A percentile compares a stretch with the other conserved stretches of the same genome.
These are phyloP conservation scores for Epichloe uncinata DNA, from an alignment of 2,329 filamentous ascomycete species.

Conservation along the genomic window DNA sequence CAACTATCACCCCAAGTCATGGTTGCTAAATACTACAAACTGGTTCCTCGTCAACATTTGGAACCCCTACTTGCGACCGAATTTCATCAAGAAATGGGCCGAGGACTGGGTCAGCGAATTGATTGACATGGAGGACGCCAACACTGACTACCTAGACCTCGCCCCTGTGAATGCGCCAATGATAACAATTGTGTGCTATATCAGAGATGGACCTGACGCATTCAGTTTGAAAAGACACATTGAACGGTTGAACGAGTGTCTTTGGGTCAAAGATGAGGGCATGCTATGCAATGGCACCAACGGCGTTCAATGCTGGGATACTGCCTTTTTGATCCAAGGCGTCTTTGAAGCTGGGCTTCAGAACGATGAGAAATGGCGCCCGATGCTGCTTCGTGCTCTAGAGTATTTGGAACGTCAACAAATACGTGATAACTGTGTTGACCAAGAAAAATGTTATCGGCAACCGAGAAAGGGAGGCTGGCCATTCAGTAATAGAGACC, in stretches of 20 bases:
- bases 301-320: slow-evolving; percentile 97
- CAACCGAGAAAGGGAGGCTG: slow-evolving; percentile 87
- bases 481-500: slow-evolving; percentile 85
- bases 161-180: slow-evolving; percentile 84
- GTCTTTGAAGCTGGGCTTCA: slow-evolving; percentile 67
- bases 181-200: slow-evolving; percentile 79
- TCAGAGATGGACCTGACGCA: slow-evolving; percentile 67
- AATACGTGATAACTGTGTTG: slow-evolving; percentile 67
- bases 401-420: slow-evolving; percentile 84
- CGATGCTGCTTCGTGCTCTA: slow-evolving; percentile 73
- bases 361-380: slow-evolving; percentile 61
- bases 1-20: slow-evolving; percentile 88
- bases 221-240: slow-evolving; percentile 61
- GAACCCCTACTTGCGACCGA: slow-evolving; percentile 60
- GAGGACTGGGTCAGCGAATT: slow-evolving; percentile 74
- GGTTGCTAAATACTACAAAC: slow-evolving; percentile 66
- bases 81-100: slow-evolving; percentile 53
- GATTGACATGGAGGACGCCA: slow-evolving; percentile 82
- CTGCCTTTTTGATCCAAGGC: slow-evolving; percentile 76
- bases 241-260: slow-evolving; percentile 69
- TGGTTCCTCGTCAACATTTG: slow-evolving; percentile 69
- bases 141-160: slow-evolving; percentile 75
- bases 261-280: slow-evolving; percentile 87
- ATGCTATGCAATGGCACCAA: slow-evolving; percentile 96
- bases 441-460: slow-evolving; percentile 73